Evolutionary conservation across 306 rosid genomes (phyloP).

Genomic region (Cucurbita argyrosperma): DNA sequence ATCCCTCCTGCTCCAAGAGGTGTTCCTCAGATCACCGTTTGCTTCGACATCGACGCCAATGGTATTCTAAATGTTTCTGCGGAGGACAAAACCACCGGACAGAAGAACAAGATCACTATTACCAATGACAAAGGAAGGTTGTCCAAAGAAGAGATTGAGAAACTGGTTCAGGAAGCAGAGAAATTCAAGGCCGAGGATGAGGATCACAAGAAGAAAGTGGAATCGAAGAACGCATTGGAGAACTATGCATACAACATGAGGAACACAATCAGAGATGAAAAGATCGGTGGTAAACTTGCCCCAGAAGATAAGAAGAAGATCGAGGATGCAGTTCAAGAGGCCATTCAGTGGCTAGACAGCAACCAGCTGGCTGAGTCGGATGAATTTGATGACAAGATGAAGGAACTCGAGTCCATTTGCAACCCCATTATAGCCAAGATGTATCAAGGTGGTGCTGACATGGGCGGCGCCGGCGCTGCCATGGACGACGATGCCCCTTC

Average conservation of each 20-base stretch:
- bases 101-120: conserved; percentile 71
- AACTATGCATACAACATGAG: conserved; percentile 70
- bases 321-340: conserved; percentile 43
- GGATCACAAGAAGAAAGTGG: conserved; percentile 66
- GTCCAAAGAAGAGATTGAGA: conserved; percentile 62
- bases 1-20: conserved; percentile 74
- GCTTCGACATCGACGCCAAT: conserved; percentile 60
- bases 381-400: conserved; percentile 71
- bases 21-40: conserved; percentile 60
- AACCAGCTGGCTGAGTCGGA: conserved; percentile 57
- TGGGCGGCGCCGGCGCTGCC: conserved; percentile 15
- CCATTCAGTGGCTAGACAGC: conserved; percentile 55
- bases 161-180: conserved; percentile 79
- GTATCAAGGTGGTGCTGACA: conserved; percentile 52
- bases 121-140: conserved; percentile 67
- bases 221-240: conserved; percentile 54
- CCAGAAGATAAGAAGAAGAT: conserved; percentile 49
- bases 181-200: conserved; percentile 69
- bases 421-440: conserved; percentile 70
- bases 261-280: conserved; percentile 55
- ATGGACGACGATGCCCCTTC: conserved; percentile 40
- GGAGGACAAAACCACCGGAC: conserved; percentile 54
- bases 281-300: conserved; percentile 49
- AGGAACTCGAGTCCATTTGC: conserved; percentile 51
- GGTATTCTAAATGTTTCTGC: conserved; percentile 70